Percentiles rank a stretch among this genome's conserved stretches.
Evolutionary conservation across 163 green algal genomes (phyloP).

Genomic region (Scenedesmus sp.): DNA sequence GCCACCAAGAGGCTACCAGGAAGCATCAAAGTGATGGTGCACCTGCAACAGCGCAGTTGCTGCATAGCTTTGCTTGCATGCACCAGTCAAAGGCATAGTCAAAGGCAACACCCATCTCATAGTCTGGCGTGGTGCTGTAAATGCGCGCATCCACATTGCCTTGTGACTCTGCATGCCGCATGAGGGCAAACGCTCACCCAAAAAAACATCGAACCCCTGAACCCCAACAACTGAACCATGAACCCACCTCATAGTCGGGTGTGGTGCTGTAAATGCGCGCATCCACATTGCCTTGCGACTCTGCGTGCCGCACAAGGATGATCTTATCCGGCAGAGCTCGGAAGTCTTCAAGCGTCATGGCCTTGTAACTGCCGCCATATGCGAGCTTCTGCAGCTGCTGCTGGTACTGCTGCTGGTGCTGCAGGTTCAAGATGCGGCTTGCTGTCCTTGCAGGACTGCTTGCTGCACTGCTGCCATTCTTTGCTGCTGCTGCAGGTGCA

Average conservation of each 20-base stretch:
- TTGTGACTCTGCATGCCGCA: slow-evolving; percentile 49
- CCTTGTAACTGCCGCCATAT: slow-evolving; percentile 20
- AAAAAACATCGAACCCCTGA: too few relatives aligned
- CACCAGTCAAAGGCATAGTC: too few relatives aligned
- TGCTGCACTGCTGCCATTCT: slow-evolving; percentile 1
- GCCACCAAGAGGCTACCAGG: neutral
- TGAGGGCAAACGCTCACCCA: neutral
- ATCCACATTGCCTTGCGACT: slow-evolving; percentile 51
- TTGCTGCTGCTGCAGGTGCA: neutral
- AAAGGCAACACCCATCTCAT: slow-evolving; percentile 16
- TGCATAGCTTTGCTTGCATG: too few relatives aligned
- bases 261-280: slow-evolving; percentile 37
- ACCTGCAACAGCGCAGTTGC: neutral
- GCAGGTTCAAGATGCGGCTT: neutral
- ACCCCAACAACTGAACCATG: too few relatives aligned
- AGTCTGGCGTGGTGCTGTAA: slow-evolving; percentile 51
- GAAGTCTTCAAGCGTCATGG: slow-evolving; percentile 48
- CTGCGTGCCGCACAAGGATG: slow-evolving; percentile 51
- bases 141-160: slow-evolving; percentile 46
- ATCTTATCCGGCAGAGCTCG: slow-evolving; percentile 45
- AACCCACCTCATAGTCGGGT: slow-evolving; percentile 50
- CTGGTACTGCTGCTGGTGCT: neutral
- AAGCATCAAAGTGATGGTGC: neutral
- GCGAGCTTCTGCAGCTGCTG: neutral
- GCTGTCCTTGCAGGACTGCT: neutral